A percentile compares a stretch with the other conserved stretches of the same genome.
These are phyloP conservation scores for Gastrodia elata DNA, from an alignment of 106 monocot genomes.

Conservation along the genomic window DNA sequence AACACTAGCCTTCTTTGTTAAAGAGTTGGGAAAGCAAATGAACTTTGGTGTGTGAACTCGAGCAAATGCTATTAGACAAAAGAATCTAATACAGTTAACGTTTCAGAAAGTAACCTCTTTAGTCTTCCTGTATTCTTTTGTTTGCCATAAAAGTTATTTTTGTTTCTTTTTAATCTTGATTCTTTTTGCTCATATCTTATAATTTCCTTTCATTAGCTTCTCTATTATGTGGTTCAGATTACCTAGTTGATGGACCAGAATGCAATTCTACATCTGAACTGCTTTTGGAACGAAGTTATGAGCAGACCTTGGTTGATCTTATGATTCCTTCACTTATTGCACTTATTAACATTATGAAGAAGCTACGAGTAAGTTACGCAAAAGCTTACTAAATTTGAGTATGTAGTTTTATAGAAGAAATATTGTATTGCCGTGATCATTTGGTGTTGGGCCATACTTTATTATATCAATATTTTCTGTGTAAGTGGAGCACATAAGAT, in stretches of 20 bases:
- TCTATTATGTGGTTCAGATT: slow-evolving; percentile 50
- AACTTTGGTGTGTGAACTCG: neutral
- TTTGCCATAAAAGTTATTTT: neutral
- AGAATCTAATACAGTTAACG: neutral
- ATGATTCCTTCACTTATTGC: slow-evolving; percentile 72
- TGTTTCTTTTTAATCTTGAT: neutral
- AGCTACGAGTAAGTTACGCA: slow-evolving; percentile 45
- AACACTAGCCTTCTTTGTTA: no score
- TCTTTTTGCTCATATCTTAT: neutral
- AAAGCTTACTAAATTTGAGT: neutral
- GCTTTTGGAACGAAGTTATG: slow-evolving; percentile 66
- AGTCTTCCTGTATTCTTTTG: neutral
- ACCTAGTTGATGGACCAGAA: slow-evolving; percentile 92
- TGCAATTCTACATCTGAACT: slow-evolving; percentile 80
- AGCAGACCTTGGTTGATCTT: slow-evolving; percentile 72
- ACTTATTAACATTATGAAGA: slow-evolving; percentile 65
- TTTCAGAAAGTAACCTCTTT: neutral
- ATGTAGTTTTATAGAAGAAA: neutral
- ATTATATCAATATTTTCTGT: neutral
- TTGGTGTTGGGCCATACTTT: neutral
- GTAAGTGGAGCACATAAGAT: neutral
- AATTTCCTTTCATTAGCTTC: no score
- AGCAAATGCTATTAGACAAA: neutral
- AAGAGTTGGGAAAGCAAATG: neutral
- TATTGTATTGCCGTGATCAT: neutral